Conservation (phyloP, 2,329 filamentous ascomycete genomes). For the Cladosporium sp. region DNA sequence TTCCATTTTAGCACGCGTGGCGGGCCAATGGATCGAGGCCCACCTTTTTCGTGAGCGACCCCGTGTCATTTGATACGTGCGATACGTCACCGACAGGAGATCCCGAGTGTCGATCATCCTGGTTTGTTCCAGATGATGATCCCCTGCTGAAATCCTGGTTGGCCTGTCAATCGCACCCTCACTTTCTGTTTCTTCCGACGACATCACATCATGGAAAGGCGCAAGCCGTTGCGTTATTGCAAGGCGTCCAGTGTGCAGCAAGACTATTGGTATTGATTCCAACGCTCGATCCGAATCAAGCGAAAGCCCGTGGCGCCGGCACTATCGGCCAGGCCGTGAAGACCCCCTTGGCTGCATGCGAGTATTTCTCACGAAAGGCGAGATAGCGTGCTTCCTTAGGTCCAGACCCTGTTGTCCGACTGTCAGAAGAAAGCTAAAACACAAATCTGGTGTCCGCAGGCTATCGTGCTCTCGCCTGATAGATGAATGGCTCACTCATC, state of each 20-base stretch:
- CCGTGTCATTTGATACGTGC: constrained; percentile 11
- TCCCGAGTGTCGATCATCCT: constrained; percentile 6
- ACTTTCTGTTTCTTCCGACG: not conserved
- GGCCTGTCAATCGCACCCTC: not conserved
- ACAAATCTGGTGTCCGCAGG: not conserved
- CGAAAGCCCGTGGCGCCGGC: constrained; percentile 11
- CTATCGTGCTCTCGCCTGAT: not conserved
- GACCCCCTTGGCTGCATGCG: constrained; percentile 16
- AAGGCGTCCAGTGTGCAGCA: not conserved
- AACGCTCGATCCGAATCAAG: constrained; percentile 3
- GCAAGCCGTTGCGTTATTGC: not conserved
- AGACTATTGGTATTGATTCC: constrained; percentile 10
- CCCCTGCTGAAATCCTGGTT: not conserved
- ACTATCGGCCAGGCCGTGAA: constrained; percentile 18
- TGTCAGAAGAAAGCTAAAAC: not conserved
- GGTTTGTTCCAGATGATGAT: constrained; percentile 2
- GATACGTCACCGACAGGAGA: constrained; percentile 12
- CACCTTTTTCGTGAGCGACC: constrained; percentile 9
- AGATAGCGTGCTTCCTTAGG: constrained; percentile 1
- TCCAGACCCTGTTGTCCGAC: not conserved
- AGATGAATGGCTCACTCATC: not conserved
- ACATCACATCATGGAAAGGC: not conserved
- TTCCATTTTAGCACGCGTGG: constrained; percentile 14
- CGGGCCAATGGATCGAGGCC: constrained; percentile 17
- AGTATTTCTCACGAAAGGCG: constrained; percentile 5